Evolutionary conservation across 106 monocot genomes (phyloP).

Genomic region (Platanthera zijinensis): DNA sequence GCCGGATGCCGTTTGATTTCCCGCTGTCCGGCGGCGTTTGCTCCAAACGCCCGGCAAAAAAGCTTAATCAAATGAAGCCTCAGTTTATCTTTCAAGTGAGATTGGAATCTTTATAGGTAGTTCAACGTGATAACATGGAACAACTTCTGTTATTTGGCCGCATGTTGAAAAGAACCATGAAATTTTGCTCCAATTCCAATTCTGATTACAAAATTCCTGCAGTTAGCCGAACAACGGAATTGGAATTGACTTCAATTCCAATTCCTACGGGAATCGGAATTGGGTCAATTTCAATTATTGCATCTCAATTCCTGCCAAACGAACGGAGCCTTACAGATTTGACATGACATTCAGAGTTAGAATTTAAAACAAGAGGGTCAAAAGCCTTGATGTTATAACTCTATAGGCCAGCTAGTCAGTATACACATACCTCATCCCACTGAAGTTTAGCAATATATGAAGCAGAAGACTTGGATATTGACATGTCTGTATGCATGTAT

Average conservation of each 20-base stretch:
- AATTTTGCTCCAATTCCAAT: slow-evolving; percentile 13
- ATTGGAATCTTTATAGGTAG: slow-evolving; percentile 40
- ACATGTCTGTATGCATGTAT: slow-evolving; percentile 75
- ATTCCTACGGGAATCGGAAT: too few species aligned
- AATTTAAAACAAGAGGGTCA: not conserved
- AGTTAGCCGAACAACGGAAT: too few species aligned
- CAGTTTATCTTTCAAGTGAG: not conserved
- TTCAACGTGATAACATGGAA: slow-evolving; percentile 93
- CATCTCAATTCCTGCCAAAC: too few species aligned
- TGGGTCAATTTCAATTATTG: too few species aligned
- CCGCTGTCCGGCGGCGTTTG: too few species aligned
- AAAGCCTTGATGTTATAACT: not conserved
- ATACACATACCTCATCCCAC: slow-evolving; percentile 68
- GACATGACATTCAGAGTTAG: not conserved
- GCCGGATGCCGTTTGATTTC: too few species aligned
- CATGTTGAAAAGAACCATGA: slow-evolving; percentile 96
- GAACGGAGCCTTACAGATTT: too few species aligned
- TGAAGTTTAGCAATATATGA: slow-evolving; percentile 88
- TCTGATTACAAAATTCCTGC: too few species aligned
- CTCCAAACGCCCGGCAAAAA: too few species aligned
- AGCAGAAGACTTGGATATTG: slow-evolving; percentile 89
- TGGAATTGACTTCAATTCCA: too few species aligned
- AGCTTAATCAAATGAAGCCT: too few species aligned
- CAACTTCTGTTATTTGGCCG: slow-evolving; percentile 88
- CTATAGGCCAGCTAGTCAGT: not conserved